Evolutionary conservation across 345 rosid genomes (phyloP).

Genomic region (Linum usitatissimum): DNA sequence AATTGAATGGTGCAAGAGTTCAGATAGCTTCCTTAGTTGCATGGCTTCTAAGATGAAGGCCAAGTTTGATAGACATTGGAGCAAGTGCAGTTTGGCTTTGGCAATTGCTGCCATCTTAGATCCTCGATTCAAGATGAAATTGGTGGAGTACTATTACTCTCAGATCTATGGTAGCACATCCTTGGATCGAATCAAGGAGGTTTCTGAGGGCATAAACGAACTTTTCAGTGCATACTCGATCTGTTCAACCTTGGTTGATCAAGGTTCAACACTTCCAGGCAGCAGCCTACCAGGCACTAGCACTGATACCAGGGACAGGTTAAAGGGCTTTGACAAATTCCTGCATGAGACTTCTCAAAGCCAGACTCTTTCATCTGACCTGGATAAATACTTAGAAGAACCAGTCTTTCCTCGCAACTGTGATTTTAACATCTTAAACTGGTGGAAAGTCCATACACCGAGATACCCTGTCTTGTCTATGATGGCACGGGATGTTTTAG

Average conservation of each 20-base stretch:
- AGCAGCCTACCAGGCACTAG: constrained; percentile 50
- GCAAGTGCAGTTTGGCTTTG: constrained; percentile 74
- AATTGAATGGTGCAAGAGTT: constrained; percentile 83
- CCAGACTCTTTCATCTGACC: constrained; percentile 49
- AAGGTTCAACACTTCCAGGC: constrained; percentile 69
- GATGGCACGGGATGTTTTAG: constrained; percentile 90
- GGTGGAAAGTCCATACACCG: constrained; percentile 98
- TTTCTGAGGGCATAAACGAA: constrained; percentile 67
- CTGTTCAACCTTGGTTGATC: constrained; percentile 61
- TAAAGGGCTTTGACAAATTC: constrained; percentile 84
- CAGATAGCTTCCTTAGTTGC: constrained; percentile 55
- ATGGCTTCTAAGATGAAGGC: constrained; percentile 63
- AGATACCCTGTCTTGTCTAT: constrained; percentile 84
- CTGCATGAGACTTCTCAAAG: constrained; percentile 77
- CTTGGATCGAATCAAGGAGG: constrained; percentile 71
- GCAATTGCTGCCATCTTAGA: constrained; percentile 85
- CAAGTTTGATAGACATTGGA: constrained; percentile 80
- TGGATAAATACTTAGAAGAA: constrained; percentile 86
- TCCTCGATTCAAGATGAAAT: constrained; percentile 88
- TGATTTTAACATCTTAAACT: constrained; percentile 72
- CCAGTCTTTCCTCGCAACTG: constrained; percentile 76
- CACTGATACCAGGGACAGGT: constrained; percentile 53
- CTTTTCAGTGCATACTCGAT: constrained; percentile 74
- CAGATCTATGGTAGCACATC: constrained; percentile 91
- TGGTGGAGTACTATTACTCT: constrained; percentile 87